Conservation (phyloP, 1,139 yeast genomes). For the Nakaseomyces bracarensis region DNA sequence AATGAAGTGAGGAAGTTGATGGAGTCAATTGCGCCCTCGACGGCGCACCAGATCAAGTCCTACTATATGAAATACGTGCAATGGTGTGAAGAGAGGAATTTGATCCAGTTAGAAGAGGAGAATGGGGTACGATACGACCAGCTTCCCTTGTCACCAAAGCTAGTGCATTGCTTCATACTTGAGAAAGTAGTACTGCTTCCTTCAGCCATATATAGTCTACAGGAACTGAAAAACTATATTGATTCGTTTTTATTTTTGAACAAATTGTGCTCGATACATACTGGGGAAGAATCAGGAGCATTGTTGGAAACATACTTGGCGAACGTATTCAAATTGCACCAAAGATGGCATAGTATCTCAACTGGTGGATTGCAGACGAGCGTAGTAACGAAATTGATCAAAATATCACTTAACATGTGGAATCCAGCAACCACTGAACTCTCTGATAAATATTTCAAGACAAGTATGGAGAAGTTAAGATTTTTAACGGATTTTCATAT, state of each 20-base stretch:
- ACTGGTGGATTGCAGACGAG: conserved; percentile 4
- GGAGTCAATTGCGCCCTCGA: conserved; percentile 21
- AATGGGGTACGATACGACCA: conserved; percentile 13
- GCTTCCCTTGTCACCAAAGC: conserved; percentile 18
- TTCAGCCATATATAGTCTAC: neutral
- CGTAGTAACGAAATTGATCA: conserved; percentile 13
- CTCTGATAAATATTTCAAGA: conserved; percentile 24
- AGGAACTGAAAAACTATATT: neutral
- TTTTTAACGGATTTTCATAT: conserved; percentile 28
- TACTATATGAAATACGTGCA: conserved; percentile 23
- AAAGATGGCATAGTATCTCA: neutral
- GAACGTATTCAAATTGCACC: neutral
- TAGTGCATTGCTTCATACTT: conserved; percentile 25
- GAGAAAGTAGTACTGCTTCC: conserved; percentile 15
- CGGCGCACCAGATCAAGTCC: conserved; percentile 25
- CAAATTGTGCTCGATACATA: conserved; percentile 1
- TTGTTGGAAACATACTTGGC: neutral
- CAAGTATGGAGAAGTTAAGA: conserved; percentile 25
- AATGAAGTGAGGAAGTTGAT: conserved; percentile 13
- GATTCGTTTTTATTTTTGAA: conserved; percentile 1
- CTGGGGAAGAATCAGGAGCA: neutral
- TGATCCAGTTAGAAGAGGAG: conserved; percentile 4
- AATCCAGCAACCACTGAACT: conserved; percentile 22
- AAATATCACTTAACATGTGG: conserved; percentile 28
- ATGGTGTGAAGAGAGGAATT: conserved; percentile 18